Evolutionary conservation across 2,329 filamentous ascomycete genomes (phyloP).

Genomic region (Colletotrichum salicis): DNA sequence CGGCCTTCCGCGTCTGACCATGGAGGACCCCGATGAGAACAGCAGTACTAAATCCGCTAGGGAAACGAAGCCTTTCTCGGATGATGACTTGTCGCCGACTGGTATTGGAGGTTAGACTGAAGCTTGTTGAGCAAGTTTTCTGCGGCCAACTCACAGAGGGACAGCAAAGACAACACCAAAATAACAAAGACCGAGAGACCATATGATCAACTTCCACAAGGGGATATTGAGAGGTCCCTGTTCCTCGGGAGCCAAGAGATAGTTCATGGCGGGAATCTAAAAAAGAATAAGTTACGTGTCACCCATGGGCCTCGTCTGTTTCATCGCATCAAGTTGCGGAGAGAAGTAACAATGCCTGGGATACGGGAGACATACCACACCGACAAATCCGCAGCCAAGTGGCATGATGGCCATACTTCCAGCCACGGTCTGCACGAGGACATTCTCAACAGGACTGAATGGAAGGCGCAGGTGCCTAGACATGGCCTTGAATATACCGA

Average conservation of each 20-base stretch:
- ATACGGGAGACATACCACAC: conserved; percentile 67
- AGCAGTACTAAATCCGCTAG: conserved; percentile 94
- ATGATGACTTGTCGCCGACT: conserved; percentile 90
- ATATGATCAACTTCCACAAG: conserved; percentile 82
- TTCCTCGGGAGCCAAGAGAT: conserved; percentile 80
- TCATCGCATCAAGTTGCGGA: conserved; percentile 3
- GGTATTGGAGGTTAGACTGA: background rate
- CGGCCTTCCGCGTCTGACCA: conserved; percentile 57
- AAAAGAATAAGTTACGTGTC: background rate
- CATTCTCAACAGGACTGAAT: conserved; percentile 95
- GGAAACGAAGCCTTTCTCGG: conserved; percentile 90
- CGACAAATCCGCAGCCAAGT: conserved; percentile 93
- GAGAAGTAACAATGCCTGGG: background rate
- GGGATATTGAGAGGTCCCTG: conserved; percentile 79
- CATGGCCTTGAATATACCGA: conserved; percentile 88
- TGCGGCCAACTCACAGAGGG: conserved; percentile 67
- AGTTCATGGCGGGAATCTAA: conserved; percentile 88
- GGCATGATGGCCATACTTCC: conserved; percentile 98
- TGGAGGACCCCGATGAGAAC: conserved; percentile 93
- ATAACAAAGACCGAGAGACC: conserved; percentile 93
- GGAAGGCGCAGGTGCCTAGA: conserved; percentile 78
- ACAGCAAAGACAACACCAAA: conserved; percentile 98
- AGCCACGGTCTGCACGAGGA: conserved; percentile 94
- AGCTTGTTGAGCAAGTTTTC: background rate
- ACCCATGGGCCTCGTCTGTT: background rate